Evolutionary conservation across 1,284 basidiomycete genomes (phyloP).

Genomic region (Austropuccinia psidii): DNA sequence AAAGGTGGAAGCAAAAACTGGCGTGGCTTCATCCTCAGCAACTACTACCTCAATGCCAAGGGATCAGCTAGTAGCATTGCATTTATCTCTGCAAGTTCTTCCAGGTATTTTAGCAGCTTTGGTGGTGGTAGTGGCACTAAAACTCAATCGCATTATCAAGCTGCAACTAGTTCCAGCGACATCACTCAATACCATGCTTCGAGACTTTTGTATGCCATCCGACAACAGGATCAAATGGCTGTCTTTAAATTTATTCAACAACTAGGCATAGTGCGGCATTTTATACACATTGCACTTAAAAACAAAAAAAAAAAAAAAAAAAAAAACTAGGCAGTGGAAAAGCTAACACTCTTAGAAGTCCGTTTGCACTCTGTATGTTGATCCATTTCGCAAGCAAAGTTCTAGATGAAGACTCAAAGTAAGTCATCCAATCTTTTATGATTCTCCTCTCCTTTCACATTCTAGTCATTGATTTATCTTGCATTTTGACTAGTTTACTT

Average conservation of each 20-base stretch:
- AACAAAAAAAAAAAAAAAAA: no score
- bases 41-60: constrained; percentile 86
- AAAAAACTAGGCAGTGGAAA: constrained; percentile 62
- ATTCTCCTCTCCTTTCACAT: no score
- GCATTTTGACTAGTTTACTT: constrained; percentile 59
- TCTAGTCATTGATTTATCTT: neutral
- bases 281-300: no score
- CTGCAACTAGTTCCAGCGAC: constrained; percentile 75
- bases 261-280: no score
- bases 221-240: constrained; percentile 97
- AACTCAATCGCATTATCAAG: constrained; percentile 56
- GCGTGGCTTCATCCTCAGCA: no score
- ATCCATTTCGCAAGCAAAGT: constrained; percentile 95
- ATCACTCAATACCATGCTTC: constrained; percentile 97
- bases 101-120: constrained; percentile 57
- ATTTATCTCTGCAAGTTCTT: constrained; percentile 54
- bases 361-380: constrained; percentile 98
- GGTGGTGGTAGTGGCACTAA: constrained; percentile 47
- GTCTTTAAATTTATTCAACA: constrained; percentile 99
- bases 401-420: constrained; percentile 98
- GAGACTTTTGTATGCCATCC: constrained; percentile 85
- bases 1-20: no score
- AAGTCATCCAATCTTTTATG: constrained; percentile 46
- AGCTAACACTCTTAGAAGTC: constrained; percentile 76
- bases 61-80: constrained; percentile 38